Conservation (phyloP, 495 filamentous ascomycete genomes). For the Trichodelitschia bisporula region DNA sequence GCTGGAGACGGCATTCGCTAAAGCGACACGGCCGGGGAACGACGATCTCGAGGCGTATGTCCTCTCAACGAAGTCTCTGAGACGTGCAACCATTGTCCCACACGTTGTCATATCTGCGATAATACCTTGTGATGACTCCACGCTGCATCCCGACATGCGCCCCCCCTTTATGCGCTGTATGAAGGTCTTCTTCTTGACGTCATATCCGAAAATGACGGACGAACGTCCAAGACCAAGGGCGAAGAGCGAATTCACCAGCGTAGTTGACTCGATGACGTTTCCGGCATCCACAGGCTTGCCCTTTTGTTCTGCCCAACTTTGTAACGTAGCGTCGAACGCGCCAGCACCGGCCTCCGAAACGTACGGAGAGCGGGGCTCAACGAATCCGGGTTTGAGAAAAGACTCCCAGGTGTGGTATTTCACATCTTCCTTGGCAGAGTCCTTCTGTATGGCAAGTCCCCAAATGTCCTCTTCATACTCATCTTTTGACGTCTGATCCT, state of each 20-base stretch:
- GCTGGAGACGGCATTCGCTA: slow-evolving; percentile 31
- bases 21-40: slow-evolving; percentile 29
- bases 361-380: slow-evolving; percentile 30
- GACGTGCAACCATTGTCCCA: slow-evolving; percentile 29
- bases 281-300: slow-evolving; percentile 2
- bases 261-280: slow-evolving; percentile 11
- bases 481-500: background rate
- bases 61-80: slow-evolving; percentile 27
- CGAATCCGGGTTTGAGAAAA: slow-evolving; percentile 22
- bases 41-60: slow-evolving; percentile 14
- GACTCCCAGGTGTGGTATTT: slow-evolving; percentile 34
- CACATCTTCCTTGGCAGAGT: slow-evolving; percentile 26
- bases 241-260: slow-evolving; percentile 37
- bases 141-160: slow-evolving; percentile 45
- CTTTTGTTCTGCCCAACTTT: slow-evolving; percentile 2
- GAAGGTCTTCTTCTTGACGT: slow-evolving; percentile 31
- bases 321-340: slow-evolving; percentile 39
- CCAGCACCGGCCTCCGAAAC: slow-evolving; percentile 53
- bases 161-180: slow-evolving; percentile 25
- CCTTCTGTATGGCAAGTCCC: slow-evolving; percentile 8
- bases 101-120: slow-evolving; percentile 29
- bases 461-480: slow-evolving; percentile 12
- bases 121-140: slow-evolving; percentile 27
- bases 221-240: slow-evolving; percentile 57
- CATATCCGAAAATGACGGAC: slow-evolving; percentile 54